These are phyloP conservation scores for Fusarium tanahbumbuense DNA, from an alignment of 2,329 filamentous ascomycete genomes.

Conservation along the genomic window DNA sequence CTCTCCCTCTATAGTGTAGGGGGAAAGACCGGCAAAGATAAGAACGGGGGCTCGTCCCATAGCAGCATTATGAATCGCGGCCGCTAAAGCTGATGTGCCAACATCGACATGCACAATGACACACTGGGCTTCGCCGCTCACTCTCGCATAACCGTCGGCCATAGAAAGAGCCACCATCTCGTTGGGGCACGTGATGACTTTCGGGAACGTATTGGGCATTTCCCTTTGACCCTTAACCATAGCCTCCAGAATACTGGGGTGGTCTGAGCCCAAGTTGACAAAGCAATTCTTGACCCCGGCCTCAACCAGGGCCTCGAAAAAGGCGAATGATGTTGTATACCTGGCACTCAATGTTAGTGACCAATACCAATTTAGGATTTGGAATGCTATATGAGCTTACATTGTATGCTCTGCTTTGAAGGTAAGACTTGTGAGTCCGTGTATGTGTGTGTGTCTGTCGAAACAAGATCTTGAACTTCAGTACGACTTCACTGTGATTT, in stretches of 20 bases:
- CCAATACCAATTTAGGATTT: fast-evolving
- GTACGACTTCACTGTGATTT: fast-evolving
- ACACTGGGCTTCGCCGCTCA: slow-evolving; percentile 45
- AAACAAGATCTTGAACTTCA: not conserved
- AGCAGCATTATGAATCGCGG: slow-evolving; percentile 46
- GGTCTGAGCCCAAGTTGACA: slow-evolving; percentile 65
- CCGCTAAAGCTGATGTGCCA: slow-evolving; percentile 44
- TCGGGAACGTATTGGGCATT: slow-evolving; percentile 4
- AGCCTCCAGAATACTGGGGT: slow-evolving; percentile 47
- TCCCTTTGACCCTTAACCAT: slow-evolving; percentile 45
- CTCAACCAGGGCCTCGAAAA: slow-evolving; percentile 23
- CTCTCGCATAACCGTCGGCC: slow-evolving; percentile 40
- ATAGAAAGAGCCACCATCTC: slow-evolving; percentile 47
- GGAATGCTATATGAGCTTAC: not conserved
- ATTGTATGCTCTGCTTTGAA: not conserved
- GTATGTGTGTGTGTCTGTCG: not conserved
- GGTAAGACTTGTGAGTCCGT: no score
- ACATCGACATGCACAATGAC: slow-evolving; percentile 48
- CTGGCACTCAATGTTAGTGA: not conserved
- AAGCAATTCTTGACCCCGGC: slow-evolving; percentile 63
- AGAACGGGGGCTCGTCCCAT: slow-evolving; percentile 49
- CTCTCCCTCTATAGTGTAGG: slow-evolving; percentile 54
- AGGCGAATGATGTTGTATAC: slow-evolving; percentile 26
- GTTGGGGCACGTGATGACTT: slow-evolving; percentile 48
- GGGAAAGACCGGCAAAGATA: slow-evolving; percentile 58